phyloP scores from a whole-genome alignment of 768 basidiomycete genomes.

The Phallus indusiatus region DNA sequence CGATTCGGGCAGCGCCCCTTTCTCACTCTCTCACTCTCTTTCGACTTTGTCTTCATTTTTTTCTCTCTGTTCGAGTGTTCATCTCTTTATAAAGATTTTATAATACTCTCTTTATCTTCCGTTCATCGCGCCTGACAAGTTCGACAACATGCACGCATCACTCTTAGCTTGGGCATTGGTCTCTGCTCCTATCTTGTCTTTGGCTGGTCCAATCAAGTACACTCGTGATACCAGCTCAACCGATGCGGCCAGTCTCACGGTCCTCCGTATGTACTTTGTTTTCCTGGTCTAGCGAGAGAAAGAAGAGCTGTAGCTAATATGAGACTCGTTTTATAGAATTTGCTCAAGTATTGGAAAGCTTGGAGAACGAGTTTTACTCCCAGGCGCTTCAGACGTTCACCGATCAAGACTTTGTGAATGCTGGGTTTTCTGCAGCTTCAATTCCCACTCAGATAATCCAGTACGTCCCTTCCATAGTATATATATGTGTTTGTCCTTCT shows the following conservation, averaged over 20 bases:
- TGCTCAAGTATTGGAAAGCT: conserved; percentile 63
- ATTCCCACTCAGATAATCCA: conserved; percentile 53
- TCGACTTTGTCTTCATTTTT: background rate
- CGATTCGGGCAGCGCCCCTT: conserved; percentile 7
- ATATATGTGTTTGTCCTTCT: background rate
- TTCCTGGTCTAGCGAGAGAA: background rate
- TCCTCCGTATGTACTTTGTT: background rate
- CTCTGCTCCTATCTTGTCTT: conserved; percentile 33
- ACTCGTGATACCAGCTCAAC: conserved; percentile 17
- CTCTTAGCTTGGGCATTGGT: conserved; percentile 13
- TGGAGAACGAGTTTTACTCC: conserved; percentile 61
- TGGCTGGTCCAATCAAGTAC: conserved; percentile 35
- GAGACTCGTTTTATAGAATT: conserved; percentile 48
- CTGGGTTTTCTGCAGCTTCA: conserved; percentile 50
- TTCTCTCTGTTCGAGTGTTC: background rate
- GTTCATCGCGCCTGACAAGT: background rate
- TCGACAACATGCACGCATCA: background rate
- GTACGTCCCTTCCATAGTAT: conserved; percentile 2
- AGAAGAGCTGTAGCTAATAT: background rate
- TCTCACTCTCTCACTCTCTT: background rate
- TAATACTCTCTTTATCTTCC: background rate
- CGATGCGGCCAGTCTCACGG: conserved; percentile 23
- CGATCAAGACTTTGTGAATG: conserved; percentile 48
- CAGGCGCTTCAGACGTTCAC: conserved; percentile 60
- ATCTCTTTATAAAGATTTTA: too few species aligned